phyloP scores from a whole-genome alignment of 2,329 filamentous ascomycete species.

The Fusarium penzigii region DNA sequence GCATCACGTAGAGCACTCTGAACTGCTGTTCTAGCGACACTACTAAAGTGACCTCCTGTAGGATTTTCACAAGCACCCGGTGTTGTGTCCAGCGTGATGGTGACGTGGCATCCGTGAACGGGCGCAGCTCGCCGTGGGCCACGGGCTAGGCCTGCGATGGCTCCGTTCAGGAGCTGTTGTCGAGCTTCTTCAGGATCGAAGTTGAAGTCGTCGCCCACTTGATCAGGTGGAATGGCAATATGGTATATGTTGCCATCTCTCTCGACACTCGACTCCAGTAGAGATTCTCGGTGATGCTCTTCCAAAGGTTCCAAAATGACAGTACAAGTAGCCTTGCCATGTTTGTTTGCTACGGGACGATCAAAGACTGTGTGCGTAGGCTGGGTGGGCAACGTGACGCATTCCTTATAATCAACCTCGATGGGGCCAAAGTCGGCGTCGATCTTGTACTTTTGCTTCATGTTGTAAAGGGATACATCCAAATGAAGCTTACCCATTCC shows the following conservation, averaged over 20 bases:
- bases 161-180: constrained; percentile 73
- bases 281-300: constrained; percentile 36
- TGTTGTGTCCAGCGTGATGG: constrained; percentile 66
- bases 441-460: constrained; percentile 87
- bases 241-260: constrained; percentile 71
- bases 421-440: constrained; percentile 86
- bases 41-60: constrained; percentile 67
- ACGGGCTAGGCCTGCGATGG: constrained; percentile 78
- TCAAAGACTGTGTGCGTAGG: constrained; percentile 69
- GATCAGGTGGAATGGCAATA: constrained; percentile 56
- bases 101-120: constrained; percentile 73
- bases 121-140: constrained; percentile 82
- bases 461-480: constrained; percentile 85
- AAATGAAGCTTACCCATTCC: constrained; percentile 97
- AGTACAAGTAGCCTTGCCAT: constrained; percentile 75
- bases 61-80: constrained; percentile 58
- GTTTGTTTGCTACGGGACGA: constrained; percentile 75
- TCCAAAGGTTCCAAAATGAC: constrained; percentile 66
- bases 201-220: constrained; percentile 46
- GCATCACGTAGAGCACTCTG: constrained; percentile 67
- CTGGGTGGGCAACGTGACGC: constrained; percentile 59
- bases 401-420: constrained; percentile 94
- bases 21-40: constrained; percentile 63
- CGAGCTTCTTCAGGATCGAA: constrained; percentile 53
- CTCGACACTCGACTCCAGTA: constrained; percentile 47